Percentiles rank a stretch among this genome's conserved stretches.
These are phyloP conservation scores for Fusarium begoniae DNA, from an alignment of 2,329 filamentous ascomycete genomes.

Conservation along the genomic window DNA sequence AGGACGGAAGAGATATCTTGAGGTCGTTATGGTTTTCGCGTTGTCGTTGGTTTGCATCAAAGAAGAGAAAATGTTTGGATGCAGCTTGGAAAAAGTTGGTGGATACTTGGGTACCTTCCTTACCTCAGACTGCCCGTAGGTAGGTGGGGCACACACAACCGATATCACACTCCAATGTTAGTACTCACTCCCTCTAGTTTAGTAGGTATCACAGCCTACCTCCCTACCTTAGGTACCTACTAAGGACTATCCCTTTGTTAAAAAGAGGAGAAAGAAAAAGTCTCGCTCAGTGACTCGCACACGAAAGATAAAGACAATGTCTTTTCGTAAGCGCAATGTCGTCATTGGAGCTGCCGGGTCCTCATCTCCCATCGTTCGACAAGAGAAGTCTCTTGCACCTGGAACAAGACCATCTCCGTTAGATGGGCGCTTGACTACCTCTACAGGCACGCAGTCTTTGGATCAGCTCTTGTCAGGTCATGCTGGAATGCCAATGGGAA, in stretches of 20 bases:
- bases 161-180: not conserved
- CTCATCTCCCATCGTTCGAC: constrained; percentile 32
- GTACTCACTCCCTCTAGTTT: not conserved
- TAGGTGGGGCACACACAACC: constrained; percentile 37
- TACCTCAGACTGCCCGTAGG: not conserved
- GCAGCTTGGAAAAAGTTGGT: constrained; percentile 34
- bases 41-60: constrained; percentile 16
- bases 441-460: constrained; percentile 87
- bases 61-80: constrained; percentile 39
- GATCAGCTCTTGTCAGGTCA: constrained; percentile 89
- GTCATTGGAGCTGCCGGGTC: constrained; percentile 53
- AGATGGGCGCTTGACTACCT: constrained; percentile 87
- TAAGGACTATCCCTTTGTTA: not conserved
- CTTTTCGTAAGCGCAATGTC: constrained; percentile 66
- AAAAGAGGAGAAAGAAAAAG: not conserved
- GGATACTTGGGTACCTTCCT: not conserved
- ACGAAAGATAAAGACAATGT: constrained; percentile 53
- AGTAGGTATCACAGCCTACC: not conserved
- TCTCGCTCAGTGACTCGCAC: not conserved
- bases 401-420: constrained; percentile 84
- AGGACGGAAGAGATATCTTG: not conserved
- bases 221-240: not conserved
- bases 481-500: constrained; percentile 83
- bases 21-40: not conserved
- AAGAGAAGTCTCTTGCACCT: constrained; percentile 51